Conservation (phyloP, 1,139 yeast genomes). For the Arxiozyma bovina region DNA sequence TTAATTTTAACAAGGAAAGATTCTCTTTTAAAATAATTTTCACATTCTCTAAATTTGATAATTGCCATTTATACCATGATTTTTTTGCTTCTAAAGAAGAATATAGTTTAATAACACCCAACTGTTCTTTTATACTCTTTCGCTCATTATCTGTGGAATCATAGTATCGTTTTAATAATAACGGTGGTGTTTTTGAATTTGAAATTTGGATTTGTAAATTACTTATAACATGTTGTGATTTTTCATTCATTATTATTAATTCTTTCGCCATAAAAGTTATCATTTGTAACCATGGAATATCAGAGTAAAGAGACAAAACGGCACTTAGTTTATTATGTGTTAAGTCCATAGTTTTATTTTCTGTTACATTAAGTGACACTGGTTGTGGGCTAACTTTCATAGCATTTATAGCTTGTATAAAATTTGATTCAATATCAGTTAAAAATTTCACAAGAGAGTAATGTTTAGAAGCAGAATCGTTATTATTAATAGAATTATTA, state of each 20-base stretch:
- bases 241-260: slow-evolving; percentile 40
- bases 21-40: slow-evolving; percentile 36
- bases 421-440: slow-evolving; percentile 41
- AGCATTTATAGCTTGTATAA: slow-evolving; percentile 35
- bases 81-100: slow-evolving; percentile 25
- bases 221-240: slow-evolving; percentile 42
- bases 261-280: slow-evolving; percentile 49
- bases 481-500: not conserved
- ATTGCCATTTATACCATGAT: slow-evolving; percentile 30
- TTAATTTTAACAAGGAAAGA: slow-evolving; percentile 42
- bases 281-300: slow-evolving; percentile 38
- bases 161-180: slow-evolving; percentile 20
- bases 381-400: slow-evolving; percentile 3
- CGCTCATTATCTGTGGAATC: slow-evolving; percentile 12
- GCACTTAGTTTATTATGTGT: not conserved
- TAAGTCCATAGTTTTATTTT: not conserved
- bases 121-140: slow-evolving; percentile 15
- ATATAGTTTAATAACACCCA: slow-evolving; percentile 19
- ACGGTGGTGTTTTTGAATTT: slow-evolving; percentile 18
- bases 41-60: slow-evolving; percentile 26
- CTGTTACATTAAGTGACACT: slow-evolving; percentile 2
- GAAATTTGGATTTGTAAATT: slow-evolving; percentile 39
- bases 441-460: slow-evolving; percentile 32
- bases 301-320: slow-evolving; percentile 17
- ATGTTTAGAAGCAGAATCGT: not conserved